A percentile compares a stretch with the other conserved stretches of the same genome.
Evolutionary conservation across 495 filamentous ascomycete genomes (phyloP).

Genomic region (Penicillium cinerascens): DNA sequence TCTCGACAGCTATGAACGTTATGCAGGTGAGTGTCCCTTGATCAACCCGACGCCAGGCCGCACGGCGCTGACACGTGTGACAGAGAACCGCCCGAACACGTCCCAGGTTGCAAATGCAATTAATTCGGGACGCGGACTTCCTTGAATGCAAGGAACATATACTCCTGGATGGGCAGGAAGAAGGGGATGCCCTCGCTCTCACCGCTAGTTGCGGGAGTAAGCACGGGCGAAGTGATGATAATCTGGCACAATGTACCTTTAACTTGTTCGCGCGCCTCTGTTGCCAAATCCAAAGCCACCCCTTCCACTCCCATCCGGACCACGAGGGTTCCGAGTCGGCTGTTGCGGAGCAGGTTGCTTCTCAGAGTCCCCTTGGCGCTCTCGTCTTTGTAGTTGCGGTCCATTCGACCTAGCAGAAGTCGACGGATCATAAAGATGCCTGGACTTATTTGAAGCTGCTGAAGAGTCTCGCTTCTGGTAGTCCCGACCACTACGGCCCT

Average conservation of each 20-base stretch:
- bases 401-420: conserved; percentile 59
- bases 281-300: conserved; percentile 65
- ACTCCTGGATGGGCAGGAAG: neutral
- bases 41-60: neutral
- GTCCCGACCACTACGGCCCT: conserved; percentile 36
- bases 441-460: conserved; percentile 37
- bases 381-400: conserved; percentile 51
- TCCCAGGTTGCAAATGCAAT: conserved; percentile 57
- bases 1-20: conserved; percentile 65
- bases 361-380: conserved; percentile 37
- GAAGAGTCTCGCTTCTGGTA: conserved; percentile 48
- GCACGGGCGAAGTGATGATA: neutral
- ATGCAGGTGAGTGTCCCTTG: conserved; percentile 51
- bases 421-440: conserved; percentile 71
- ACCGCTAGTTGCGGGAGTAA: neutral
- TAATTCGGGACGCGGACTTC: conserved; percentile 53
- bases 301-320: conserved; percentile 71
- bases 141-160: conserved; percentile 24
- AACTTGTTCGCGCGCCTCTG: conserved; percentile 44
- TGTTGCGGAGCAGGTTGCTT: conserved; percentile 48
- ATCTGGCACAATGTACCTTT: conserved; percentile 15
- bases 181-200: neutral
- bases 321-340: conserved; percentile 64
- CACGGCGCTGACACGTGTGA: conserved; percentile 15
- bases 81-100: conserved; percentile 60